Base-by-base conservation (phyloP, 2,329 filamentous ascomycete species). In the Blastomyces parvus region DNA sequence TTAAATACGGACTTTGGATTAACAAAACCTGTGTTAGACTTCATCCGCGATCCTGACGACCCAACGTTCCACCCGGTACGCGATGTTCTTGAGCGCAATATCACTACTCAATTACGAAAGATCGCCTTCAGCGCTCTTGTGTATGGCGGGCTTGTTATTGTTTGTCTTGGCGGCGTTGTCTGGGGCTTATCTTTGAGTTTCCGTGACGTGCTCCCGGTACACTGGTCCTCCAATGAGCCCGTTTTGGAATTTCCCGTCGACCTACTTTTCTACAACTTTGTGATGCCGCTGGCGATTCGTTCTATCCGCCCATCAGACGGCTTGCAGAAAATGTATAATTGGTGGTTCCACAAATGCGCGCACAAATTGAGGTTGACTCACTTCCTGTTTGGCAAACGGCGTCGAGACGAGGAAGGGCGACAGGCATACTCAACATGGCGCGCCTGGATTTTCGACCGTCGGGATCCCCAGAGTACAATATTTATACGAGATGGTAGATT, bases 61-160 rank as follows among this genome's bases (percentile, higher is more conserved):
- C 94, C 95, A 9, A 96, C 94, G 14, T 99, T 99, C 74, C 94
- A 99, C 73, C 94, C 94, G 0, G 93, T 99, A 5, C 89, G 95
- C 46, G 94, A 99, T 75, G 94, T 99, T 14, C 83, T 99, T 22
- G 94, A 99, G 75, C 87, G 94, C 42, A 96, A 88, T 69, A 88
- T 99, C 59, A 87, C 89, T 14, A 96, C 92, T 0, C 94, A 99
- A 76, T 84, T 99, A 42, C 87, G 93, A 63, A 99, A 99, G 78
- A 99, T 99, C 59, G 83, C 92, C 1, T 97, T 97, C 72, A 97
- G 92, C 66, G 95, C 92, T 19, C 85, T 97, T 63, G 92, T 99
- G 2, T 99, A 99, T 70, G 95, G 94, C 42, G 91, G 89, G 0
- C 79, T 99, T 61, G 92, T 99, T 63, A 88, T 97, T 48, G 79